Percentiles rank a stretch among this genome's conserved stretches.
Conservation (phyloP, 2,329 filamentous ascomycete species). For the Xylaria sp. region DNA sequence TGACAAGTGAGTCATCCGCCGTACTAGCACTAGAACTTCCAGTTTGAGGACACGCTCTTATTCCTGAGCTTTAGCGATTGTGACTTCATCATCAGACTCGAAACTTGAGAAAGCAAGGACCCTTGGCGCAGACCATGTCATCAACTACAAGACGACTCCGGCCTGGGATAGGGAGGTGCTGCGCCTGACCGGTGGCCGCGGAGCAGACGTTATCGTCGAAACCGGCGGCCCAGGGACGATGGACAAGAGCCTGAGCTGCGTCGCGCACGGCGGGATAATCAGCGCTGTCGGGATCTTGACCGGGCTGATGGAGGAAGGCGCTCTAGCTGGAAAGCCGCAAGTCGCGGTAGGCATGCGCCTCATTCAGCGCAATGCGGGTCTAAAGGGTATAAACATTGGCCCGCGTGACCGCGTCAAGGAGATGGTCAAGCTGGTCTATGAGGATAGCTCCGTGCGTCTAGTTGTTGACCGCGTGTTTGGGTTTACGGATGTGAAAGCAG, state of each 20-base stretch:
- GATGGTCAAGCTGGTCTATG: background rate
- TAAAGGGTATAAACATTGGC: conserved; percentile 7
- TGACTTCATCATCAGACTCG: background rate
- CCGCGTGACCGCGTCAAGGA: conserved; percentile 4
- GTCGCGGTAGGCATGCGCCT: conserved; percentile 1
- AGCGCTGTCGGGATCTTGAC: background rate
- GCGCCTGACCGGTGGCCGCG: background rate
- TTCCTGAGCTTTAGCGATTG: background rate
- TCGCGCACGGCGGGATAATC: background rate
- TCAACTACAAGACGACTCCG: background rate
- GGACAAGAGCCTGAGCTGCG: conserved; percentile 1
- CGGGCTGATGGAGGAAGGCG: background rate
- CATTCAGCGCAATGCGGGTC: background rate
- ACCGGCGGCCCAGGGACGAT: conserved; percentile 1
- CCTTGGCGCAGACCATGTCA: background rate
- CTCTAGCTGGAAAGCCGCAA: background rate
- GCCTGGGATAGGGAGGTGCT: conserved; percentile 3
- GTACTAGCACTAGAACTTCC: too few relatives aligned
- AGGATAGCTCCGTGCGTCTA: background rate
- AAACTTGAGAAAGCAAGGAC: background rate
- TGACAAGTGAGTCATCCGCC: background rate
- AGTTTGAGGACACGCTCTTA: background rate
- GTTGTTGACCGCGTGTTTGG: background rate
- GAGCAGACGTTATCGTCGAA: conserved; percentile 7
- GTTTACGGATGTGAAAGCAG: background rate